Evolutionary conservation across 345 rosid genomes (phyloP).

Genomic region (Pugionium cornutum): DNA sequence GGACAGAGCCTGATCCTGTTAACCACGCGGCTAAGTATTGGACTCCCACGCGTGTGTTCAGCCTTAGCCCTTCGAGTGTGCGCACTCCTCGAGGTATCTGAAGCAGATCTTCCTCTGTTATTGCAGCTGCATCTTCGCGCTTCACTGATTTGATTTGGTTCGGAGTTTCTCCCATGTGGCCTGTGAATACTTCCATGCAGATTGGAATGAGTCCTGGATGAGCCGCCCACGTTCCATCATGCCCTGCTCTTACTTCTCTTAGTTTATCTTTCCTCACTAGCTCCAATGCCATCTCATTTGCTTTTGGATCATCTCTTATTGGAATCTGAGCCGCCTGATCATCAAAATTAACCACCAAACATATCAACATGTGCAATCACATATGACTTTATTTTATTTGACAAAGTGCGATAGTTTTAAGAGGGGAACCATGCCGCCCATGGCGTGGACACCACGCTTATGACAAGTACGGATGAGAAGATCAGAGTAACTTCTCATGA

Average conservation of each 20-base stretch:
- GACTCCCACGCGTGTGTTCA: slow-evolving; percentile 88
- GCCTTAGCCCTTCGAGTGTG: slow-evolving; percentile 78
- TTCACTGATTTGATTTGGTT: slow-evolving; percentile 67
- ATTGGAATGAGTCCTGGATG: slow-evolving; percentile 86
- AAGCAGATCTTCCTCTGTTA: slow-evolving; percentile 83
- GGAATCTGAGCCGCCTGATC: slow-evolving; percentile 95
- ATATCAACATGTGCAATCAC: slow-evolving; percentile 9
- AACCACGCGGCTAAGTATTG: slow-evolving; percentile 92
- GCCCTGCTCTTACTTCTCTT: slow-evolving; percentile 87
- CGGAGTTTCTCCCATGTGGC: slow-evolving; percentile 62
- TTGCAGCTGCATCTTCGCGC: slow-evolving; percentile 59
- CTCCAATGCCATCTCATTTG: slow-evolving; percentile 79
- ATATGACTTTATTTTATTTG: no score
- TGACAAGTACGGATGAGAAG: slow-evolving; percentile 90
- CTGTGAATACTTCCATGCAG: slow-evolving; percentile 68
- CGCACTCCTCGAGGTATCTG: slow-evolving; percentile 81
- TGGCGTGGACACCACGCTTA: slow-evolving; percentile 84
- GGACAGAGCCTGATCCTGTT: slow-evolving; percentile 86
- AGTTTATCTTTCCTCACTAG: slow-evolving; percentile 85
- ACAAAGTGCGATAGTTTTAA: background rate
- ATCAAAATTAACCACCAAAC: slow-evolving; percentile 19
- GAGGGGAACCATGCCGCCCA: slow-evolving; percentile 88
- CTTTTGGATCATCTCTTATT: slow-evolving; percentile 70
- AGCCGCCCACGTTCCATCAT: slow-evolving; percentile 98
- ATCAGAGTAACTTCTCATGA: slow-evolving; percentile 93